Evolutionary conservation across 139 green algal species (phyloP).

Genomic region (Yamagishiella unicocca): DNA sequence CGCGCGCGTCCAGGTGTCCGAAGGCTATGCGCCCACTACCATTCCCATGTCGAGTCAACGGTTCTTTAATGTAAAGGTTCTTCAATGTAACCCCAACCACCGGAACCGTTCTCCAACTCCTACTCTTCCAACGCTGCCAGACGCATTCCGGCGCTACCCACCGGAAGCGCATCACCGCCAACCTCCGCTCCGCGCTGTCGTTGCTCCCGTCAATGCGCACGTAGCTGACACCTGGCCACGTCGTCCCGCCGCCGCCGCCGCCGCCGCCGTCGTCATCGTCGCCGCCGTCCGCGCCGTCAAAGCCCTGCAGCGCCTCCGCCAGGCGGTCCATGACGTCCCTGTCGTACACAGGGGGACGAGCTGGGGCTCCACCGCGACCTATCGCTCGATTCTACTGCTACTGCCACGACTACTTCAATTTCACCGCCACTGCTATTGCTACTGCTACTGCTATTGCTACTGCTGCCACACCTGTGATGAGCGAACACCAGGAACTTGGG

Average conservation of each 20-base stretch:
- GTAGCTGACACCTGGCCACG: slow-evolving; percentile 70
- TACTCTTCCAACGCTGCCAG: too few relatives aligned
- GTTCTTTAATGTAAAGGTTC: too few relatives aligned
- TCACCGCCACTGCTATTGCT: too few relatives aligned
- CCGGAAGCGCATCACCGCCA: slow-evolving; percentile 74
- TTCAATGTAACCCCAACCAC: too few relatives aligned
- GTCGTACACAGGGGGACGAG: not conserved
- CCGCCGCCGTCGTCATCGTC: slow-evolving; percentile 9
- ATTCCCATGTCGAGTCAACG: too few relatives aligned
- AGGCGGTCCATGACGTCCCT: slow-evolving; percentile 87
- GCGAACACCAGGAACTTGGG: slow-evolving; percentile 96
- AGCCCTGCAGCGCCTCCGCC: slow-evolving; percentile 74
- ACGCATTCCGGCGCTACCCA: not conserved
- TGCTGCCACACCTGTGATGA: slow-evolving; percentile 80
- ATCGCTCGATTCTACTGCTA: too few relatives aligned
- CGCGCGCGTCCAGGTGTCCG: too few relatives aligned
- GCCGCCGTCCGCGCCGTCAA: slow-evolving; percentile 39
- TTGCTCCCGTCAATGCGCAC: slow-evolving; percentile 94
- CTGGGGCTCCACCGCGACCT: too few relatives aligned
- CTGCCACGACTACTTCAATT: too few relatives aligned
- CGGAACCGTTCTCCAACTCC: too few relatives aligned
- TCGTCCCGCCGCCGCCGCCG: slow-evolving; percentile 6
- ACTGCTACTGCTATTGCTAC: too few relatives aligned
- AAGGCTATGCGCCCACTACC: too few relatives aligned
- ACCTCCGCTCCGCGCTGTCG: slow-evolving; percentile 68